phyloP scores from a whole-genome alignment of 768 basidiomycete species.

The Leccinum rimulosum region DNA sequence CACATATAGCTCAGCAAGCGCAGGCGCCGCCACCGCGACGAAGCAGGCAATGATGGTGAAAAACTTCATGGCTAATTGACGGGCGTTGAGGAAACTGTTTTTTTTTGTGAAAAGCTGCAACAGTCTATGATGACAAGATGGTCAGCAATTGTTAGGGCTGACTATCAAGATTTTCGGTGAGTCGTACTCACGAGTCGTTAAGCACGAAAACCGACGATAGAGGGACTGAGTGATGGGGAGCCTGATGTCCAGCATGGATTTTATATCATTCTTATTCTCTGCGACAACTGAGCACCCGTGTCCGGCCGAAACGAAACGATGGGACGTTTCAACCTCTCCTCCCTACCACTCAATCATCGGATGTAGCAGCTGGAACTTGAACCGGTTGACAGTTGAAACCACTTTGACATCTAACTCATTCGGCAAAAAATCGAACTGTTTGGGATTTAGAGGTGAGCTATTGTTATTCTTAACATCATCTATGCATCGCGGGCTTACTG shows the following conservation, averaged over 20 bases:
- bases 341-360: neutral
- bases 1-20: neutral
- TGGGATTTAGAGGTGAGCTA: neutral
- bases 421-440: neutral
- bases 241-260: neutral
- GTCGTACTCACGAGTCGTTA: neutral
- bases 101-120: neutral
- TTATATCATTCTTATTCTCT: neutral
- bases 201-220: neutral
- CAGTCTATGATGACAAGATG: neutral
- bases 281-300: neutral
- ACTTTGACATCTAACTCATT: neutral
- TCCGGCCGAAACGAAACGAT: neutral
- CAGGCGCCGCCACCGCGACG: neutral
- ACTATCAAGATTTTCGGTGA: neutral
- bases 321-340: neutral
- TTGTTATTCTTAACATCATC: neutral
- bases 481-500: neutral
- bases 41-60: neutral
- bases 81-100: neutral
- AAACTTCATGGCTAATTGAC: neutral
- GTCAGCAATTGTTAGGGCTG: neutral
- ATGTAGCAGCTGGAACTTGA: neutral
- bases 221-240: neutral
- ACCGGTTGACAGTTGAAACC: neutral